phyloP scores from a whole-genome alignment of 768 basidiomycete species.

The Pulveroboletus sp. region DNA sequence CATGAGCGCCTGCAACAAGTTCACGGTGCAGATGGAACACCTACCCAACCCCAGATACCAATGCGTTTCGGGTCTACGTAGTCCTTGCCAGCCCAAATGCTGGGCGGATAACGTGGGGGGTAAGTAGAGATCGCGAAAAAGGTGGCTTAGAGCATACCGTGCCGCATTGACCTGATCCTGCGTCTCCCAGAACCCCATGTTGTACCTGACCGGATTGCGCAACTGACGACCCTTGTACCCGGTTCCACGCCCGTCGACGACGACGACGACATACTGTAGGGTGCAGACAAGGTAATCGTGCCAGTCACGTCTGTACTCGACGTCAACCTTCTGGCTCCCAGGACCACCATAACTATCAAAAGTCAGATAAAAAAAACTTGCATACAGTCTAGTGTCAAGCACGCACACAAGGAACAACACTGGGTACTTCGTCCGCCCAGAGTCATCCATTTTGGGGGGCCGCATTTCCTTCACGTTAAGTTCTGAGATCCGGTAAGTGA shows the following conservation, averaged over 20 bases:
- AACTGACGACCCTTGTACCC: conserved; percentile 83
- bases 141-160: conserved; percentile 40
- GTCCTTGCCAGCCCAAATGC: conserved; percentile 77
- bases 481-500: conserved; percentile 43
- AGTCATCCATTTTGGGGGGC: conserved; percentile 89
- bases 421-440: conserved; percentile 94
- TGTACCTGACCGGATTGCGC: conserved; percentile 82
- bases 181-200: conserved; percentile 87
- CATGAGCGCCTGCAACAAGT: neutral
- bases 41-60: conserved; percentile 97
- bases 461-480: conserved; percentile 88
- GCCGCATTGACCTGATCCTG: conserved; percentile 88
- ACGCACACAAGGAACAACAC: conserved; percentile 82
- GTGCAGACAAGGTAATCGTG: conserved; percentile 80
- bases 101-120: conserved; percentile 21
- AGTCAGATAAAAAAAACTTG: conserved; percentile 7
- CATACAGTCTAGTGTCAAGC: neutral
- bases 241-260: conserved; percentile 91
- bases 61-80: conserved; percentile 88
- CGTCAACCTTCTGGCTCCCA: conserved; percentile 70
- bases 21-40: conserved; percentile 23
- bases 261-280: conserved; percentile 79
- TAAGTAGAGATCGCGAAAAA: neutral
- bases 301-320: conserved; percentile 72
- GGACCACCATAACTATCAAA: conserved; percentile 82